Conservation (phyloP, 2,329 filamentous ascomycete genomes). For the Pseudogymnoascus sp. region DNA sequence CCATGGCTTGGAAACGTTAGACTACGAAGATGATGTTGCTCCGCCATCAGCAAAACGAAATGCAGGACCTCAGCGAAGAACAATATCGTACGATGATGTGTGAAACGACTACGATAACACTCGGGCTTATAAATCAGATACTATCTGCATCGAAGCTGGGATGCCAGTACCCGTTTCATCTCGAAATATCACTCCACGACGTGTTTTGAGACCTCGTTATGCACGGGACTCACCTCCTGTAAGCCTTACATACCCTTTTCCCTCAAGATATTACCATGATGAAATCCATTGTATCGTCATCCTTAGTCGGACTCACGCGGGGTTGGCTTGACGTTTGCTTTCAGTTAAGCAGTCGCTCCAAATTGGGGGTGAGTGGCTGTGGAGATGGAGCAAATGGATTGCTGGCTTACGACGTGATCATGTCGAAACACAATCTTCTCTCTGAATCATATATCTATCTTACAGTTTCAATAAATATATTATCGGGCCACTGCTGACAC, state of each 20-base stretch:
- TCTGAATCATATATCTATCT: slow-evolving; percentile 32
- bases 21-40: slow-evolving; percentile 45
- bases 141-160: background rate
- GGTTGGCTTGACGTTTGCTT: slow-evolving; percentile 17
- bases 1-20: slow-evolving; percentile 48
- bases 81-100: slow-evolving; percentile 40
- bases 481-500: background rate
- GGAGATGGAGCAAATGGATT: slow-evolving; percentile 14
- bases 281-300: slow-evolving; percentile 88
- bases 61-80: slow-evolving; percentile 34
- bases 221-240: background rate
- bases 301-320: slow-evolving; percentile 72
- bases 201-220: background rate
- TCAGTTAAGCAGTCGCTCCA: slow-evolving; percentile 15
- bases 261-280: slow-evolving; percentile 50
- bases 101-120: slow-evolving; percentile 19
- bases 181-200: background rate
- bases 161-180: background rate
- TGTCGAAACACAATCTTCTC: slow-evolving; percentile 48
- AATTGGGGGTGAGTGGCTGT: slow-evolving; percentile 15
- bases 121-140: background rate
- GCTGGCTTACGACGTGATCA: slow-evolving; percentile 28
- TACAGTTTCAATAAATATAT: background rate
- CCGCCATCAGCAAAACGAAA: slow-evolving; percentile 18
- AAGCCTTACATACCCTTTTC: background rate